These are phyloP conservation scores for Durusdinium trenchii DNA, from an alignment of 73 alveolate genomes.

Conservation along the genomic window DNA sequence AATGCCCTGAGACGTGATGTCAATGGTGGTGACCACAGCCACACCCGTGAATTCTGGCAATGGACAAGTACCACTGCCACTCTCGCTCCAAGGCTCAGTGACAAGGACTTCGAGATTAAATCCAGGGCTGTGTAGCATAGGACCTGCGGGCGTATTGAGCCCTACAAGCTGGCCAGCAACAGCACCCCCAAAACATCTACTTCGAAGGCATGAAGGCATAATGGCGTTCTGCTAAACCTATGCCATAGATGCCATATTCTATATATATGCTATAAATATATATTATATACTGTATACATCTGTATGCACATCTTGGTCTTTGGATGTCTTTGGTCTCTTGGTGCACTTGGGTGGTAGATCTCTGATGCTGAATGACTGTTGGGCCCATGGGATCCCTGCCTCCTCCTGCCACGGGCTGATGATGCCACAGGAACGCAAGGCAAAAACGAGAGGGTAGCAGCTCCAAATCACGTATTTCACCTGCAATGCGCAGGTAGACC, in stretches of 20 bases:
- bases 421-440: slow-evolving; percentile 14
- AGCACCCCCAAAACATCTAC: background rate
- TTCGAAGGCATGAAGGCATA: too few relatives aligned
- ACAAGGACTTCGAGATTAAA: slow-evolving; percentile 58
- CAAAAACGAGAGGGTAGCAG: slow-evolving; percentile 40
- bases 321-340: background rate
- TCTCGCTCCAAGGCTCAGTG: slow-evolving; percentile 46
- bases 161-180: too few relatives aligned
- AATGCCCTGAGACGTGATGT: too few relatives aligned
- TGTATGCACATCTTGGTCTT: too few relatives aligned
- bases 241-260: too few relatives aligned
- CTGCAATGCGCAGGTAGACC: too few relatives aligned
- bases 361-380: background rate
- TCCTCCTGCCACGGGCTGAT: slow-evolving; percentile 87
- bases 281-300: background rate
- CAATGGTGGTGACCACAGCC: too few relatives aligned
- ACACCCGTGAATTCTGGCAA: too few relatives aligned
- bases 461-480: slow-evolving; percentile 80
- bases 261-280: too few relatives aligned
- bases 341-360: background rate
- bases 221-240: too few relatives aligned
- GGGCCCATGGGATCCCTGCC: background rate
- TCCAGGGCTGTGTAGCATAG: slow-evolving; percentile 30
- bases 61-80: too few relatives aligned
- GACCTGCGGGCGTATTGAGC: slow-evolving; percentile 5